Evolutionary conservation across 768 basidiomycete genomes (phyloP), one percentile per base, ranked within the genome.

Genomic region (Clitopilus passeckerianus): DNA sequence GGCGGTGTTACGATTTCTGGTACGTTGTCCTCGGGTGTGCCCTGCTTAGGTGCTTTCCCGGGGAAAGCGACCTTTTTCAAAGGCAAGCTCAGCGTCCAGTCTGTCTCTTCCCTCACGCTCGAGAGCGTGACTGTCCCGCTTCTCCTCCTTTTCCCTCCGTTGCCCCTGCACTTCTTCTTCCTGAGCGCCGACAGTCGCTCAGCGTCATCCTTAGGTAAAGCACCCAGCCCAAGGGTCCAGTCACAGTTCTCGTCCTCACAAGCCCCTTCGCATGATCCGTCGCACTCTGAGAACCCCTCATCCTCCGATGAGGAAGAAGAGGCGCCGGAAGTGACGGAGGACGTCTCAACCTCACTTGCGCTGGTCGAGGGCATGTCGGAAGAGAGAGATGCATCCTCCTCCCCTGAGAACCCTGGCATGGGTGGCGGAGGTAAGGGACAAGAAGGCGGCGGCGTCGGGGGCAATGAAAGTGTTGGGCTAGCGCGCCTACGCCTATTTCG

Each of bases 401-500:
- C 46, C 20, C 16, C 46, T 10, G 46, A 22, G 10, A 24, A 33
- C 33, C 27, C 18, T 18, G 43, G 37, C 33, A 16, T 15, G 35
- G 59, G 59, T 6, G 34, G 54, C 5, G 56, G 53, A 15, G 60
- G 60, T 12, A 61, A 56, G 18, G 60, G 60, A n/a, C 56, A 41
- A 12, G 46, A 54, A 10, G 60, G 60, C 9, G 60, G 50, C 18
- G 60, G 60, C 6, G 46, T 54, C 12, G 56, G 33, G 7, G 60
- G 56, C 43, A 56, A 56, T 10, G 59, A 54, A 22, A 52, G 34
- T 22, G 57, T 41, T 7, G 44, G 59, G 23, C 54, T 37, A n/a
- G 22, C 24, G 9, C 52, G 33, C 6, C 23, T 37, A 2, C 57
- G 55, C 14, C 23, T 24, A 14, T 43, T 23, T 18, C 34, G 53